A percentile compares a stretch with the other conserved stretches of the same genome.
phyloP scores from a whole-genome alignment of 257 asterid genomes.

The Solanum bulbocastanum region DNA sequence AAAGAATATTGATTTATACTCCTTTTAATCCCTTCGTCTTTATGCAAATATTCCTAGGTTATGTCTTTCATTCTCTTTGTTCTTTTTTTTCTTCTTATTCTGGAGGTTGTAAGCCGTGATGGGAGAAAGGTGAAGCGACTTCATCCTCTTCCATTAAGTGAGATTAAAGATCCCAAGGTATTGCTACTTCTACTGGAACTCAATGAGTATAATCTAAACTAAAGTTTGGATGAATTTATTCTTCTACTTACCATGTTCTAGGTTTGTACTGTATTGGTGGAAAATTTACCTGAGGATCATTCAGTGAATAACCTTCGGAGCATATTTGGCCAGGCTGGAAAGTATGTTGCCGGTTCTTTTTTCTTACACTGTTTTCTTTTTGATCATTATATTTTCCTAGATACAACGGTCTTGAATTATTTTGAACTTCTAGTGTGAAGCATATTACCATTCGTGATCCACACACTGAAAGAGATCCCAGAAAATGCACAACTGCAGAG shows the following conservation, averaged over 20 bases:
- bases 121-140: constrained; percentile 83
- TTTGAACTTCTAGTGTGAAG: constrained; percentile 44
- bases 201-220: background rate
- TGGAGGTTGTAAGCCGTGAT: constrained; percentile 71
- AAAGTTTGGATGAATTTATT: background rate
- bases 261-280: constrained; percentile 92
- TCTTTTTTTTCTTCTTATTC: background rate
- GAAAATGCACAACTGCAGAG: constrained; percentile 64
- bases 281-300: constrained; percentile 92
- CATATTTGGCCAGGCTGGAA: constrained; percentile 86
- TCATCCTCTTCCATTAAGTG: constrained; percentile 59
- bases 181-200: background rate
- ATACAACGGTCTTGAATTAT: background rate
- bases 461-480: constrained; percentile 53
- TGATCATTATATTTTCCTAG: background rate
- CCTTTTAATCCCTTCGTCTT: background rate
- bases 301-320: constrained; percentile 72
- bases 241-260: constrained; percentile 13
- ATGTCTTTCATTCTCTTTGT: background rate
- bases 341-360: constrained; percentile 30
- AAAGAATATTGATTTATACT: background rate
- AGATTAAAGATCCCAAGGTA: constrained; percentile 78
- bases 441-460: constrained; percentile 63
- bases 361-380: background rate
- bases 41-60: background rate